These are phyloP conservation scores for Suillus brevipes DNA, from an alignment of 768 basidiomycete species.

Conservation along the genomic window DNA sequence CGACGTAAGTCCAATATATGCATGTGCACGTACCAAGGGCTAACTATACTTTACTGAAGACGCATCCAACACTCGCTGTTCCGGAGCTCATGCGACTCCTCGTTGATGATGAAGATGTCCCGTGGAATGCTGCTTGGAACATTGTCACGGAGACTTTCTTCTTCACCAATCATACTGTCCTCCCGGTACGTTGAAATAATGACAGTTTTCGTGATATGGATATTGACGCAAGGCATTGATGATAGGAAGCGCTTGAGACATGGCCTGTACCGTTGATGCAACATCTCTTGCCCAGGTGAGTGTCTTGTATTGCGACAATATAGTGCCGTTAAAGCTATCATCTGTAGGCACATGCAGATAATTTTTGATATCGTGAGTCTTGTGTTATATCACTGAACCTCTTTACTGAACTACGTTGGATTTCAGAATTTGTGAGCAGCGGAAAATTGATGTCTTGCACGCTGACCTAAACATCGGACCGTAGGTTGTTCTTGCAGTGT, in stretches of 20 bases:
- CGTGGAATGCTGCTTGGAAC: constrained; percentile 84
- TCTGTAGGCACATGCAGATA: constrained; percentile 77
- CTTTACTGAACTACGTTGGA: not conserved
- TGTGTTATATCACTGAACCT: not conserved
- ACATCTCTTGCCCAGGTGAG: constrained; percentile 75
- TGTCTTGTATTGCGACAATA: constrained; percentile 12
- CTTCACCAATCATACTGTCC: constrained; percentile 94
- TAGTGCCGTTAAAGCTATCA: not conserved
- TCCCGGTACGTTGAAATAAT: constrained; percentile 58
- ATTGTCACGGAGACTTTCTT: constrained; percentile 91
- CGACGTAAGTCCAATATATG: constrained; percentile 52
- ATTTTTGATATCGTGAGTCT: constrained; percentile 82
- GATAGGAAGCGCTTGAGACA: constrained; percentile 81
- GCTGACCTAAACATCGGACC: constrained; percentile 27
- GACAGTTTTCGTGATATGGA: not conserved
- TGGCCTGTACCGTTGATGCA: constrained; percentile 91
- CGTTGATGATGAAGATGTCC: constrained; percentile 86
- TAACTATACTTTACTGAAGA: constrained; percentile 43
- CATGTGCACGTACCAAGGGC: not conserved
- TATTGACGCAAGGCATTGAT: not conserved
- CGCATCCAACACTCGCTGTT: constrained; percentile 93
- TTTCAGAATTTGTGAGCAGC: constrained; percentile 5
- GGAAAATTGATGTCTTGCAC: constrained; percentile 46
- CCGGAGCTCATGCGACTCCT: constrained; percentile 93
- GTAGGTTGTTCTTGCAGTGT: constrained; percentile 67